These are phyloP conservation scores for Verbascum thapsus DNA, from an alignment of 257 asterid species.

Conservation along the genomic window DNA sequence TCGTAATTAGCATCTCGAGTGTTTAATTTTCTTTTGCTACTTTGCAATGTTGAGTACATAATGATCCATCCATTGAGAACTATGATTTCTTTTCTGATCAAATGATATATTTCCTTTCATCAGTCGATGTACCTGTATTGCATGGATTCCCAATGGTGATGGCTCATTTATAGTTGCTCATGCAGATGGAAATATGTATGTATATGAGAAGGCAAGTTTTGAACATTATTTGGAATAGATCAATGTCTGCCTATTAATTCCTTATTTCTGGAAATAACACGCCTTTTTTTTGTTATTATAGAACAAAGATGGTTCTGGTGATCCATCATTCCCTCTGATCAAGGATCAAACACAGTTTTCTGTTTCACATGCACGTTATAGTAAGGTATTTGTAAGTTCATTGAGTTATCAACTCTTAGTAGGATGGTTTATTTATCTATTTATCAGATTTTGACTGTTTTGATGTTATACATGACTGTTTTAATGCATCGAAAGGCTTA, in stretches of 20 bases:
- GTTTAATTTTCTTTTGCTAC: too few relatives aligned
- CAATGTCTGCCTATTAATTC: constrained; percentile 20
- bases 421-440: constrained; percentile 23
- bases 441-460: not conserved
- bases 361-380: constrained; percentile 92
- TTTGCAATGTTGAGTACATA: not conserved
- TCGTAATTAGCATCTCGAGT: too few relatives aligned
- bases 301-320: constrained; percentile 93
- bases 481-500: not conserved
- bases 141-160: constrained; percentile 96
- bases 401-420: constrained; percentile 1
- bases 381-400: constrained; percentile 63
- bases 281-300: constrained; percentile 37
- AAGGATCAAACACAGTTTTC: constrained; percentile 96
- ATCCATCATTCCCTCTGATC: constrained; percentile 90
- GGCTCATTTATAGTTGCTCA: constrained; percentile 90
- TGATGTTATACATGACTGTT: too few relatives aligned
- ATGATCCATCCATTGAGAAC: not conserved
- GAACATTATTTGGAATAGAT: constrained; percentile 23
- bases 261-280: constrained; percentile 15
- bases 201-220: constrained; percentile 91
- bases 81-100: not conserved
- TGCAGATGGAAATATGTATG: constrained; percentile 87
- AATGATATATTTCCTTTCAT: constrained; percentile 30
- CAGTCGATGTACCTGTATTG: constrained; percentile 89